These are phyloP conservation scores for Parasitella parasitica DNA, from an alignment of 371 early-diverging fungal genomes.

Conservation along the genomic window DNA sequence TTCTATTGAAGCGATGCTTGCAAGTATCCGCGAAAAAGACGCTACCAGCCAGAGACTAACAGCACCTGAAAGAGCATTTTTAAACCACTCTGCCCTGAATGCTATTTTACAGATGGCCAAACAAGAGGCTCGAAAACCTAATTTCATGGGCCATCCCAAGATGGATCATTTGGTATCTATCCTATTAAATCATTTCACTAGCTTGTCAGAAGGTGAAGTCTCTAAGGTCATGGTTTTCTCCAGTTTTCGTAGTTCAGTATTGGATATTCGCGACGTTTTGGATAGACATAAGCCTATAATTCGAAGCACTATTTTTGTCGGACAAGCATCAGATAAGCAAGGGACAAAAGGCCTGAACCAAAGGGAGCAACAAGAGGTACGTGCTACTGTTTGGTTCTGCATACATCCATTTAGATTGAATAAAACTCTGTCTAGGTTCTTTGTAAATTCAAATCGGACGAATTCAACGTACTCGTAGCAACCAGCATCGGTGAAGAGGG, in stretches of 20 bases:
- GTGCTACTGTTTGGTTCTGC: neutral
- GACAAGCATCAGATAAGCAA: slow-evolving; percentile 68
- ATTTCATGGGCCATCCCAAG: slow-evolving; percentile 84
- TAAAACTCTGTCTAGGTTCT: slow-evolving; percentile 18
- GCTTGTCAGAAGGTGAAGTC: slow-evolving; percentile 9
- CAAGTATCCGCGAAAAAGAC: slow-evolving; percentile 7
- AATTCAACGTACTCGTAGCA: slow-evolving; percentile 83
- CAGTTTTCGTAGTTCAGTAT: slow-evolving; percentile 83
- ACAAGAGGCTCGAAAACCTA: slow-evolving; percentile 22
- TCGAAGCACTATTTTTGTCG: slow-evolving; percentile 77
- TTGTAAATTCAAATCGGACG: slow-evolving; percentile 67
- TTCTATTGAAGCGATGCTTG: slow-evolving; percentile 34
- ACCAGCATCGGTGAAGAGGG: slow-evolving; percentile 98
- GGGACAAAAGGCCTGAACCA: slow-evolving; percentile 76
- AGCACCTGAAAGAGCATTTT: neutral
- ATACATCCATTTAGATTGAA: neutral
- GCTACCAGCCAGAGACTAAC: neutral
- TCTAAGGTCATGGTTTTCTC: slow-evolving; percentile 91
- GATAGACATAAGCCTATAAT: slow-evolving; percentile 68
- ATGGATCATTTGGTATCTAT: slow-evolving; percentile 64
- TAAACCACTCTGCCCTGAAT: neutral
- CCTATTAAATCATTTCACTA: slow-evolving; percentile 67
- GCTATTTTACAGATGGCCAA: neutral
- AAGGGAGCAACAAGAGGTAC: slow-evolving; percentile 79
- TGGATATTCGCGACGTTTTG: slow-evolving; percentile 76